phyloP scores from a whole-genome alignment of 108 stramenopile genomes.

The Discostella stelligeroides region DNA sequence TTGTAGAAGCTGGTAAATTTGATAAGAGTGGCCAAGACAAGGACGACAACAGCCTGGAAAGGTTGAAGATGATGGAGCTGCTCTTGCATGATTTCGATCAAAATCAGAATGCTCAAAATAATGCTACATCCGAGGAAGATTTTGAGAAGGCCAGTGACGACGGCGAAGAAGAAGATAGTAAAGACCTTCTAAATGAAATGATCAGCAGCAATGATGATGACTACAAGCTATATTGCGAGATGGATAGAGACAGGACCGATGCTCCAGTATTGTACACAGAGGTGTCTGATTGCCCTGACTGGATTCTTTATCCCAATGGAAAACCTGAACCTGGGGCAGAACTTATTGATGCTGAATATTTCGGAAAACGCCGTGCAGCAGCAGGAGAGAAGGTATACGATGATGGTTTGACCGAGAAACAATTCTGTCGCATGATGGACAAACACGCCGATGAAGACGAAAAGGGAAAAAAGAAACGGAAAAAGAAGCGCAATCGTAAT shows the following conservation, averaged over 20 bases:
- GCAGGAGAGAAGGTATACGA: conserved; percentile 71
- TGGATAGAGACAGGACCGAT: conserved; percentile 61
- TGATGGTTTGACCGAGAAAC: conserved; percentile 93
- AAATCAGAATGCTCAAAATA: conserved; percentile 53
- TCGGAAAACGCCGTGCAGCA: conserved; percentile 73
- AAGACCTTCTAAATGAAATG: conserved; percentile 74
- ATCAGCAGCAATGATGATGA: conserved; percentile 92
- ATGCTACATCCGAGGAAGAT: conserved; percentile 57
- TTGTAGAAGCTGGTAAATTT: conserved; percentile 96
- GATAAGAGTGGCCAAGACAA: conserved; percentile 73
- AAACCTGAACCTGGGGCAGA: conserved; percentile 44
- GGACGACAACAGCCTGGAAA: conserved; percentile 80
- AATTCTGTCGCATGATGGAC: conserved; percentile 90
- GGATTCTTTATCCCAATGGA: conserved; percentile 67
- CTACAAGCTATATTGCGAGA: conserved; percentile 79
- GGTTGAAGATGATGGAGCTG: conserved; percentile 87
- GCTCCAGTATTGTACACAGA: conserved; percentile 57
- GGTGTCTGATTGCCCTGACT: conserved; percentile 76
- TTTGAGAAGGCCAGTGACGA: conserved; percentile 65
- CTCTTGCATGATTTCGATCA: conserved; percentile 80
- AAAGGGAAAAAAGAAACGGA: conserved; percentile 46
- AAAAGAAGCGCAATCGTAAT: conserved; percentile 50
- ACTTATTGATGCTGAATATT: conserved; percentile 22
- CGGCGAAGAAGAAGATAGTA: conserved; percentile 62
- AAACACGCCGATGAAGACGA: conserved; percentile 69